These are phyloP conservation scores for Phytophthora sojae DNA, from an alignment of 352 stramenopile genomes.

Conservation along the genomic window DNA sequence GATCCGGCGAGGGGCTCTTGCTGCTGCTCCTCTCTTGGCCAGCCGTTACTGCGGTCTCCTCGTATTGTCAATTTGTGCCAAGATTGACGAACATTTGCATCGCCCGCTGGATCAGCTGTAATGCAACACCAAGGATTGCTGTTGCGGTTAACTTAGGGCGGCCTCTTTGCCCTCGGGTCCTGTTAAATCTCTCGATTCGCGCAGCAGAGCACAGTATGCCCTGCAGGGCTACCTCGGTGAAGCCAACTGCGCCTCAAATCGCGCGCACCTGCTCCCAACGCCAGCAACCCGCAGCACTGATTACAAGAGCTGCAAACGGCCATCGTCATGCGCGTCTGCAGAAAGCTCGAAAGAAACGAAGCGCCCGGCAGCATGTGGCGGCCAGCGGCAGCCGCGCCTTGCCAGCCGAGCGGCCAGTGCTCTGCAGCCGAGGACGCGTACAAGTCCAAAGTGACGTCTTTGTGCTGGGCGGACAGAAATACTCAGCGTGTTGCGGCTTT, in stretches of 20 bases:
- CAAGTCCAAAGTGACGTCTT: background rate
- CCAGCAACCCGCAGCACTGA: constrained; percentile 1
- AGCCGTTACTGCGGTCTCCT: background rate
- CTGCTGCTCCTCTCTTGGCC: background rate
- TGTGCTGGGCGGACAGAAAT: background rate
- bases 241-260: background rate
- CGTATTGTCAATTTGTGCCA: background rate
- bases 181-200: background rate
- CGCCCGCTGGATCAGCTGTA: background rate
- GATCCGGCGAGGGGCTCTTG: background rate
- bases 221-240: background rate
- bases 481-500: background rate
- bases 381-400: background rate
- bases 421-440: background rate
- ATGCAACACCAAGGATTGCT: background rate
- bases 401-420: background rate
- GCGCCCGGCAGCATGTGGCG: background rate
- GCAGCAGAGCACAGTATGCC: background rate
- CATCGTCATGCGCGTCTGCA: background rate
- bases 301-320: background rate
- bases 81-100: background rate
- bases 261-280: background rate
- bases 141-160: background rate
- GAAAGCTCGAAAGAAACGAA: background rate
- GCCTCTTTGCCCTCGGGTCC: background rate